Conservation (phyloP, 805 yeast genomes). For the Sugiyamaella valdiviana region DNA sequence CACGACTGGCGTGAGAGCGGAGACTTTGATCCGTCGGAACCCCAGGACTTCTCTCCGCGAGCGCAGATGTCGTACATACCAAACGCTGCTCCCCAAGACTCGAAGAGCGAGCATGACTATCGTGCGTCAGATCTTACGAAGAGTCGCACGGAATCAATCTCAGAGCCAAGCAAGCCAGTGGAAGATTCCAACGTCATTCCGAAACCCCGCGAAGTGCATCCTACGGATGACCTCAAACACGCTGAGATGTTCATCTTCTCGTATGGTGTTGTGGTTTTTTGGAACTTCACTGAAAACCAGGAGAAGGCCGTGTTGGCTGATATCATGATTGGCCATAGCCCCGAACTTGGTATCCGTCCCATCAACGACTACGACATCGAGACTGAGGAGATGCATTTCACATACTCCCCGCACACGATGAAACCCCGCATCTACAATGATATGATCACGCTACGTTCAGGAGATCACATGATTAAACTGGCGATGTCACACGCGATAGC, state of each 20-base stretch:
- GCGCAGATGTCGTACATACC: slow-evolving; percentile 9
- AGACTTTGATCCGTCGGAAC: slow-evolving; percentile 88
- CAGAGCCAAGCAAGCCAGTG: not conserved
- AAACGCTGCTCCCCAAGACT: not conserved
- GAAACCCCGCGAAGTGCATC: not conserved
- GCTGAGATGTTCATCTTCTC: slow-evolving; percentile 83
- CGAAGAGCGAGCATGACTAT: no score
- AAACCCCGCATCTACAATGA: slow-evolving; percentile 67
- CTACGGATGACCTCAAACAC: slow-evolving; percentile 39
- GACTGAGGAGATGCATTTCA: slow-evolving; percentile 79
- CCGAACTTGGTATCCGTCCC: slow-evolving; percentile 56
- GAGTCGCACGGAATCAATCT: not conserved
- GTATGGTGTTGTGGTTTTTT: slow-evolving; percentile 95
- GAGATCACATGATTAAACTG: slow-evolving; percentile 86
- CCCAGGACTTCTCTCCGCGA: slow-evolving; percentile 68
- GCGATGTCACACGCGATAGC: slow-evolving; percentile 96
- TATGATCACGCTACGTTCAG: slow-evolving; percentile 82
- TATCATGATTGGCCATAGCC: slow-evolving; percentile 46
- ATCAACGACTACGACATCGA: slow-evolving; percentile 81
- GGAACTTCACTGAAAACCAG: slow-evolving; percentile 91
- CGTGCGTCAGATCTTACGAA: no score
- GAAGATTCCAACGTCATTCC: not conserved
- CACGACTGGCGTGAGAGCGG: slow-evolving; percentile 32
- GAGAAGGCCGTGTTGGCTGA: slow-evolving; percentile 94
- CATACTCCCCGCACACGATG: slow-evolving; percentile 45